Evolutionary conservation across 139 green algal genomes (phyloP), one percentile per base, ranked within the genome.

Genomic region (Chlamydomonas urium): DNA sequence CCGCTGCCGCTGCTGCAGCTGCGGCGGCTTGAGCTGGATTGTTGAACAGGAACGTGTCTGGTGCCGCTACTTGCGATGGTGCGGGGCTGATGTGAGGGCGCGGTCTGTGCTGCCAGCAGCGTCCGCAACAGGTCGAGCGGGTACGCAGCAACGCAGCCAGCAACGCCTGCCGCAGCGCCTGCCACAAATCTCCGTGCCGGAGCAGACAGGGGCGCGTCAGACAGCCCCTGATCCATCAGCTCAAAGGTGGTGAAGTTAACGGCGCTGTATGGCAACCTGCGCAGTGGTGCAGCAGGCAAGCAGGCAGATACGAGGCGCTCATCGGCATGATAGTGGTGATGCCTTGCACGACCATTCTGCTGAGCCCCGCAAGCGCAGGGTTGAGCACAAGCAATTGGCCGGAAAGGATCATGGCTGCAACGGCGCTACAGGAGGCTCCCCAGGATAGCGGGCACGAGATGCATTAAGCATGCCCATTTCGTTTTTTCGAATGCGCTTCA

Each of bases 221-320:
- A 75, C 17, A 80, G 37, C 4, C 88, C 75, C 48, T 91, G 81
- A 34, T 86, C 82, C 0, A 69, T 75, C 21, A 81, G 75, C 76
- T 99, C 94, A 78, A 98, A 98, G 2, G 88, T 78, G 72, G 85
- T 92, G 60, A 99, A 99, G 84, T 97, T 98, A 57, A 93, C 84
- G 24, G 92, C 87, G 34, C 62, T 82, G 28, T 21, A 76, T 14
- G 2, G 42, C 42, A n/a, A n/a, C n/a, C n/a, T n/a, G n/a, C n/a
- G n/a, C n/a, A n/a, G 10, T n/a, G 36, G 38, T 45, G 10, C 19
- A 29, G 45, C 21, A 59, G 4, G 61, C 14, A 33, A 32, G 33
- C 28, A 23, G 8, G 50, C 24, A 29, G 8, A 23, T 28, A 23
- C 4, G 50, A 32, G 50, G 24, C 50, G 28, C 50, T 28, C 8